phyloP scores from a whole-genome alignment of 768 basidiomycete species.

The Fistulinella prunicolor region DNA sequence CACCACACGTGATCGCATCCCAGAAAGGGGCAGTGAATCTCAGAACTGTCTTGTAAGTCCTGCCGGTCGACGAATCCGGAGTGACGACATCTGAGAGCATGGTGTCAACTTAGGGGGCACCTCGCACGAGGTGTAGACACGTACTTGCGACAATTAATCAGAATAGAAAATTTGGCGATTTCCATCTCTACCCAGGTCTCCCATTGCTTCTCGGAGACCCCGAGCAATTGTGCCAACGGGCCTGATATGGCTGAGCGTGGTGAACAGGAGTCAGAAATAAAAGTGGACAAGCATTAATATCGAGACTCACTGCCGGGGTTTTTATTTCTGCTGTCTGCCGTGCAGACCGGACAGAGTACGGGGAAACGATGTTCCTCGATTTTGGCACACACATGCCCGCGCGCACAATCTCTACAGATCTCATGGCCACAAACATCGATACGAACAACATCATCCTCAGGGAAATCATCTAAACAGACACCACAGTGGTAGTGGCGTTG shows the following conservation, averaged over 20 bases:
- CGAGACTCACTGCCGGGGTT: constrained; percentile 31
- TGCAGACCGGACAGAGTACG: constrained; percentile 58
- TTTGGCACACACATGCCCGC: constrained; percentile 41
- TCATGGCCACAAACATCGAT: constrained; percentile 47
- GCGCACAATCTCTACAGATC: constrained; percentile 54
- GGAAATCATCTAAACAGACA: constrained; percentile 51
- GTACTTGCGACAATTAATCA: constrained; percentile 50
- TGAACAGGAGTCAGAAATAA: background rate
- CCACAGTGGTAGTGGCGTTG: constrained; percentile 49
- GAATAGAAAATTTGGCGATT: constrained; percentile 39
- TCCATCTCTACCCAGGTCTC: constrained; percentile 46
- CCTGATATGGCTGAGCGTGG: constrained; percentile 36
- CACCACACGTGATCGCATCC: constrained; percentile 57
- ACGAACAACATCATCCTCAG: constrained; percentile 41
- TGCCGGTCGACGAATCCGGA: constrained; percentile 49
- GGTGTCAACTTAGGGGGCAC: too few relatives aligned
- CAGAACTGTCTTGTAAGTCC: constrained; percentile 40
- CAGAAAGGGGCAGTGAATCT: constrained; percentile 49
- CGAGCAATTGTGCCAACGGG: constrained; percentile 38
- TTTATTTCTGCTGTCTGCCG: constrained; percentile 30
- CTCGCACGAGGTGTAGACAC: constrained; percentile 9
- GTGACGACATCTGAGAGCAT: constrained; percentile 43
- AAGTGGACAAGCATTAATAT: background rate
- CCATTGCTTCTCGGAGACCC: constrained; percentile 44
- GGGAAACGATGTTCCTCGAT: constrained; percentile 56